Evolutionary conservation across 345 rosid species (phyloP).

Genomic region (Durio zibethinus): DNA sequence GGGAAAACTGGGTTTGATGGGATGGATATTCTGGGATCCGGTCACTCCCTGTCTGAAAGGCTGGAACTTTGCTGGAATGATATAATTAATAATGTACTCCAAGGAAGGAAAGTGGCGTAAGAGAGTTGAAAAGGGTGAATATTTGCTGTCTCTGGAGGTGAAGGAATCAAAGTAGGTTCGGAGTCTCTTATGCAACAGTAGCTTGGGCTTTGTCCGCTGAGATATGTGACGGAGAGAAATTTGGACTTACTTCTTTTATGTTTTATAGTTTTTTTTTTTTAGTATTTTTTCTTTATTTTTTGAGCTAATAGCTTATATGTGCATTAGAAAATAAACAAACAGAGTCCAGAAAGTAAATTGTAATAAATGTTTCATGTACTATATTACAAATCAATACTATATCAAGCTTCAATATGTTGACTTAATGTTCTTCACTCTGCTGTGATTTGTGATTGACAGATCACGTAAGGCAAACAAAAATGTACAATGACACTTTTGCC

Average conservation of each 20-base stretch:
- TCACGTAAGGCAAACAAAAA: background rate
- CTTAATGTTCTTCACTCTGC: background rate
- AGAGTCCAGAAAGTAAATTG: too few relatives aligned
- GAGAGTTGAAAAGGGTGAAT: constrained; percentile 19
- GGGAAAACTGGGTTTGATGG: constrained; percentile 19
- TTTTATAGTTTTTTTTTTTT: background rate
- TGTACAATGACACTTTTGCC: background rate
- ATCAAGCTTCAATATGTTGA: too few relatives aligned
- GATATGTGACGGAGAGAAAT: background rate
- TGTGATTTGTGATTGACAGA: background rate
- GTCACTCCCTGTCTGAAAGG: background rate
- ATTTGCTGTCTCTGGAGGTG: constrained; percentile 7
- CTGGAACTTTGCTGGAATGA: constrained; percentile 7
- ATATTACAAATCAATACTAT: too few relatives aligned
- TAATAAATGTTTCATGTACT: too few relatives aligned
- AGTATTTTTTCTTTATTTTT: too few relatives aligned
- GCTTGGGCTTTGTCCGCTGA: background rate
- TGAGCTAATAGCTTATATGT: too few relatives aligned
- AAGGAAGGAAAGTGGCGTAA: background rate
- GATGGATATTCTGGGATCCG: background rate
- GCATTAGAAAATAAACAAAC: too few relatives aligned
- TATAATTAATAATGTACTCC: constrained; percentile 19
- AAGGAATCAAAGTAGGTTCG: constrained; percentile 11
- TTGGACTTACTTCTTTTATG: background rate
- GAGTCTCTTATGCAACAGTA: background rate